phyloP scores from a whole-genome alignment of 345 rosid species.

The Arabis hirsuta region DNA sequence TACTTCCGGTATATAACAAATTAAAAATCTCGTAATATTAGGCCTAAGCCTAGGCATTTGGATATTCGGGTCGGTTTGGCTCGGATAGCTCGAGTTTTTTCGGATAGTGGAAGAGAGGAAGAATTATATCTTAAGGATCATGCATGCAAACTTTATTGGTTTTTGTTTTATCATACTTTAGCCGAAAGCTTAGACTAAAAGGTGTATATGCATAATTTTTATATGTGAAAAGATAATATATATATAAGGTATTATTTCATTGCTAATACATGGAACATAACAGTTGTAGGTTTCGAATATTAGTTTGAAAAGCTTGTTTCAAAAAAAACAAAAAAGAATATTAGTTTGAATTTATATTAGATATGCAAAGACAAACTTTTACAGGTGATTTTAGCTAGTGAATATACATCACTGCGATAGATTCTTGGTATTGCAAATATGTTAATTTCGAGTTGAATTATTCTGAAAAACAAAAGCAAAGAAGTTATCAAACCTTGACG shows the following conservation, averaged over 20 bases:
- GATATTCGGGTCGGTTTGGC: too few relatives aligned
- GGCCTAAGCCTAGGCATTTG: too few relatives aligned
- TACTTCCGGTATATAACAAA: not conserved
- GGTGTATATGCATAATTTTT: not conserved
- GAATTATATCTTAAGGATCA: constrained; percentile 1
- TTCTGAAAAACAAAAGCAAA: not conserved
- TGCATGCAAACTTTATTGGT: constrained; percentile 8
- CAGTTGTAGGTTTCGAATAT: not conserved
- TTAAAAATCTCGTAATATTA: not conserved
- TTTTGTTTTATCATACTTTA: not conserved
- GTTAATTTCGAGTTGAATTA: not conserved
- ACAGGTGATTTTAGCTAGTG: too few relatives aligned
- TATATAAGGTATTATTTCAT: not conserved
- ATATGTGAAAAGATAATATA: constrained; percentile 19
- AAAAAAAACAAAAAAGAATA: not conserved
- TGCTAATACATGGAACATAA: constrained; percentile 12
- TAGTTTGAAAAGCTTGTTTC: too few relatives aligned
- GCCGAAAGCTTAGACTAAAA: constrained; percentile 11
- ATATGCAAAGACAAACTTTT: too few relatives aligned
- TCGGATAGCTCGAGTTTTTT: too few relatives aligned
- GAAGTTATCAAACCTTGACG: constrained; percentile 42
- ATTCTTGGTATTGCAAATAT: constrained; percentile 3
- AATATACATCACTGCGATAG: too few relatives aligned
- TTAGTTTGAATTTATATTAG: not conserved
- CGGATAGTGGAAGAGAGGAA: not conserved